Base-by-base conservation (phyloP, 768 basidiomycete species). In the Leccinum ochraceum region DNA sequence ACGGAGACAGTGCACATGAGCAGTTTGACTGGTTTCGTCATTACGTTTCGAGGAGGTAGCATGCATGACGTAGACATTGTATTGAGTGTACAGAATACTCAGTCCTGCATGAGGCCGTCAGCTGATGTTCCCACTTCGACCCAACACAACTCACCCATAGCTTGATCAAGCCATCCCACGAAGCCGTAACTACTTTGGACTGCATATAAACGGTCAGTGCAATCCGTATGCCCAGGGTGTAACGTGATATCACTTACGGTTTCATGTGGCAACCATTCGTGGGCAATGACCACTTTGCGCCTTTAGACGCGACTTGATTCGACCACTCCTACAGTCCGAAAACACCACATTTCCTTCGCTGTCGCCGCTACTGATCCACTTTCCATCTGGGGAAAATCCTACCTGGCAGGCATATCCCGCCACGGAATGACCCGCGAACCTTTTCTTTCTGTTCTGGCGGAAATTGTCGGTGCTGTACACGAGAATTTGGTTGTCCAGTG, bases 281-380 rank as follows among this genome's bases (percentile, higher is more conserved):
- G 97, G 22, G 94, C 86, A 67, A 99, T 98, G 55, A 98, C 92
- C n/a, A 97, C 96, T 77, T 98, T 94, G 97, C 3, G 93, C 94
- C 64, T 87, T 86, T 58, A 98, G 75, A 42, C 93, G 81, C 58
- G 90, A 94, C 78, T 95, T 93, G 74, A 98, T 95, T 63, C 93
- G 86, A 2, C 95, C 92, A n/a, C 89, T 95, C 78, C 97, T 98
- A 92, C 94, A 99, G 74, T 98, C 97, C 97, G 97, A 99, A 75
- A 98, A 96, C 3, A 98, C 91, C 48, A 99, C 82, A 73, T 97
- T 95, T 9, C 97, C 97, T 66, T 89, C 87, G 10, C 92, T 92
- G 69, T 98, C 96, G 30, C 97, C 97, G 60, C 94, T 95, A 69
- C 93, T 95, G 68, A 99, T 91, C 91, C 94, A 98, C 75, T 94